Evolutionary conservation across 495 filamentous ascomycete species (phyloP).

Genomic region (Talaromyces proteolyticus): DNA sequence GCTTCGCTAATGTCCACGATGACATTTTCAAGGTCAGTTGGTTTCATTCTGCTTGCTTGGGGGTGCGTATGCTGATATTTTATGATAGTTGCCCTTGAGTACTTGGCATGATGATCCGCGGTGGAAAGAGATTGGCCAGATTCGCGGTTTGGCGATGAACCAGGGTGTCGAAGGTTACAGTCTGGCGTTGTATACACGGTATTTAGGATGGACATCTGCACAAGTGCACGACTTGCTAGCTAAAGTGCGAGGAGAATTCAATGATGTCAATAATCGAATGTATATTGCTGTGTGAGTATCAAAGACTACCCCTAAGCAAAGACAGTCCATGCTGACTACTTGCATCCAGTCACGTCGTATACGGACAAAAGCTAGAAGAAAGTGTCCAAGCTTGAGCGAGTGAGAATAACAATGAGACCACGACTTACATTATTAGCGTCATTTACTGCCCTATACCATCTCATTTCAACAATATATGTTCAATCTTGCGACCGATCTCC

Average conservation of each 20-base stretch:
- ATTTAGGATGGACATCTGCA: slow-evolving; percentile 38
- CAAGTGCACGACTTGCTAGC: slow-evolving; percentile 43
- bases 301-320: too few relatives aligned
- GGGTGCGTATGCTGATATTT: neutral
- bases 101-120: slow-evolving; percentile 3
- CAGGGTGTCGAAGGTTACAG: slow-evolving; percentile 22
- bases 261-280: slow-evolving; percentile 5
- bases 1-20: slow-evolving; percentile 10
- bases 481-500: too few relatives aligned
- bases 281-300: slow-evolving; percentile 11
- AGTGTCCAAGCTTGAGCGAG: too few relatives aligned
- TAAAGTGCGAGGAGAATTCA: slow-evolving; percentile 32
- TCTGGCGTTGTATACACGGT: slow-evolving; percentile 32
- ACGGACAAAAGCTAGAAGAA: slow-evolving; percentile 1
- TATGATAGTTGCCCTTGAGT: slow-evolving; percentile 22
- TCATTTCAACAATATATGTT: too few relatives aligned
- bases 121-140: slow-evolving; percentile 7
- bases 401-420: too few relatives aligned
- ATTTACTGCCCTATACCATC: too few relatives aligned
- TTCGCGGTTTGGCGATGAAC: slow-evolving; percentile 11
- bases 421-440: too few relatives aligned
- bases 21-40: slow-evolving; percentile 6
- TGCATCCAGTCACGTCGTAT: neutral
- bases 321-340: too few relatives aligned
- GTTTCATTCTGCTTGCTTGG: neutral